These are phyloP conservation scores for Puccinia horiana DNA, from an alignment of 1,284 basidiomycete genomes.

Conservation along the genomic window DNA sequence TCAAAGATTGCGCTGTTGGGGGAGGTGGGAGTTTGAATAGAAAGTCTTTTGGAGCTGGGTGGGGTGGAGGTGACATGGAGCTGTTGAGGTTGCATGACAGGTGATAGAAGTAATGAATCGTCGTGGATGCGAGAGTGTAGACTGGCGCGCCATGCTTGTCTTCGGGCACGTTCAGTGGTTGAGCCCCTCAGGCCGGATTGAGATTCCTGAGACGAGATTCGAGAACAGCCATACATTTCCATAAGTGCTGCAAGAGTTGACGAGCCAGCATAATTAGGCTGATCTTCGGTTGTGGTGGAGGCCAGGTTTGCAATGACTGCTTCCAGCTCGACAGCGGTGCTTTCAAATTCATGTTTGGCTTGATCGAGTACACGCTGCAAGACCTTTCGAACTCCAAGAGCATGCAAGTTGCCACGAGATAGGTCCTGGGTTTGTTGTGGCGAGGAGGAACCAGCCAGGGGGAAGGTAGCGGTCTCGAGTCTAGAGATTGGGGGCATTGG, in stretches of 20 bases:
- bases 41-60: background rate
- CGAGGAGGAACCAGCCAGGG: background rate
- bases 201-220: background rate
- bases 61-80: slow-evolving; percentile 6
- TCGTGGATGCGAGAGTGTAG: slow-evolving; percentile 15
- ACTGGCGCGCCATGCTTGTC: slow-evolving; percentile 25
- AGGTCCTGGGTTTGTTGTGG: background rate
- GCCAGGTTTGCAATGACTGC: slow-evolving; percentile 1
- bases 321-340: slow-evolving; percentile 29
- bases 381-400: slow-evolving; percentile 31
- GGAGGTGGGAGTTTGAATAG: background rate
- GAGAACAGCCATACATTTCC: slow-evolving; percentile 49
- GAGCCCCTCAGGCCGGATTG: background rate
- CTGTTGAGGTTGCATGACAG: background rate
- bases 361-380: slow-evolving; percentile 37
- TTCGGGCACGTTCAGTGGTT: slow-evolving; percentile 9
- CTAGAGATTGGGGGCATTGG: slow-evolving; percentile 47
- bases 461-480: slow-evolving; percentile 40
- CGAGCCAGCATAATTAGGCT: background rate
- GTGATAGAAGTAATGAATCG: background rate
- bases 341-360: slow-evolving; percentile 27
- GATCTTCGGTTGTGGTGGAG: background rate
- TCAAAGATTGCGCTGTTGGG: background rate
- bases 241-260: slow-evolving; percentile 11
- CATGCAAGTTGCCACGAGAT: slow-evolving; percentile 7